Percentiles rank a stretch among this genome's conserved stretches.
Conservation (phyloP, 2,329 filamentous ascomycete species). For the Diaporthe nobilis region DNA sequence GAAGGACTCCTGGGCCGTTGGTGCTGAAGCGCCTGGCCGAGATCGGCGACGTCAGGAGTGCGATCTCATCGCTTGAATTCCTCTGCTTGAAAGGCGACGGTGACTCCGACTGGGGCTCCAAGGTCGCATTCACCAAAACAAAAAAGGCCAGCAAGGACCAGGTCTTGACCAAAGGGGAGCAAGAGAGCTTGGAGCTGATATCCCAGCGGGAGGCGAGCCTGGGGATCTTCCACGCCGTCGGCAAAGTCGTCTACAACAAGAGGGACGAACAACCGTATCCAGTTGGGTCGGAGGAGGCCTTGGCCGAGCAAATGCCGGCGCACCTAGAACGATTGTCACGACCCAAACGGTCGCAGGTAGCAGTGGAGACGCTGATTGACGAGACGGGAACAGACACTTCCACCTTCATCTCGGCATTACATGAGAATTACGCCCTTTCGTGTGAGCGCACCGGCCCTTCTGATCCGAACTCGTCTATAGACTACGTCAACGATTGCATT, state of each 20-base stretch:
- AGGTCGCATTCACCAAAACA: constrained; percentile 77
- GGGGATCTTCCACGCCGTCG: constrained; percentile 96
- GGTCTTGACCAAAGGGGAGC: constrained; percentile 80
- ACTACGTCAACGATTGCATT: constrained; percentile 87
- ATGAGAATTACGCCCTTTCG: constrained; percentile 93
- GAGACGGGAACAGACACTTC: constrained; percentile 93
- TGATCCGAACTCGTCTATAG: constrained; percentile 74
- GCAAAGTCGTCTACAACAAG: constrained; percentile 97
- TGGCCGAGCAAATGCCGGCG: constrained; percentile 70
- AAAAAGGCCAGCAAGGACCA: constrained; percentile 73
- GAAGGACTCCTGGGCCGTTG: constrained; percentile 81
- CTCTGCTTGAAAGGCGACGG: constrained; percentile 86
- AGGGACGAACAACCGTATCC: constrained; percentile 70
- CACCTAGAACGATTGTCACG: constrained; percentile 71
- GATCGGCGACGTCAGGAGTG: constrained; percentile 91
- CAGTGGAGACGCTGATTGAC: constrained; percentile 84
- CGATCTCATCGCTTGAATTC: constrained; percentile 93
- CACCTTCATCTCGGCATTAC: constrained; percentile 90
- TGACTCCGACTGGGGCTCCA: constrained; percentile 81
- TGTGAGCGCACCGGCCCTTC: constrained; percentile 72
- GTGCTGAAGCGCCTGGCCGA: constrained; percentile 86
- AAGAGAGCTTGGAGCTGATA: constrained; percentile 83
- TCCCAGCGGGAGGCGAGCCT: constrained; percentile 90
- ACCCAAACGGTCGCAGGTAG: constrained; percentile 75
- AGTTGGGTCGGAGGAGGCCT: constrained; percentile 53